Evolutionary conservation across 768 basidiomycete genomes (phyloP).

Genomic region (Polyporus arcularius): DNA sequence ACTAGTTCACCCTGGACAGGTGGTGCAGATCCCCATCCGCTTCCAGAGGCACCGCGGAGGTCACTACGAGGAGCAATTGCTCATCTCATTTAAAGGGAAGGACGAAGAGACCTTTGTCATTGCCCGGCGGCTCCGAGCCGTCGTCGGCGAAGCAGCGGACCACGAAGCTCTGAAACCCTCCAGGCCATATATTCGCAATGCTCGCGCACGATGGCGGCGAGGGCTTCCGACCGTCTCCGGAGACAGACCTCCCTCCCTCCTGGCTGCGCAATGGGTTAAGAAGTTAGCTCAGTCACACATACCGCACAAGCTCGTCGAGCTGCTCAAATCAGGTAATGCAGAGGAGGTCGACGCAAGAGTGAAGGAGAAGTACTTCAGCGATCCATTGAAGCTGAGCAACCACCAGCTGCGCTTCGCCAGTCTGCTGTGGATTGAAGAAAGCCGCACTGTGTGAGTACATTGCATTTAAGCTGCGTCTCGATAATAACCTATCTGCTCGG

Average conservation of each 20-base stretch:
- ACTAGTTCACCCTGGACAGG: background rate
- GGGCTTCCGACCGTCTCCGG: conserved; percentile 27
- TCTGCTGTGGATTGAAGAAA: background rate
- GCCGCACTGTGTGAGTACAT: background rate
- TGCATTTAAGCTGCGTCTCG: too few relatives aligned
- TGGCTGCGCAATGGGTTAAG: conserved; percentile 19
- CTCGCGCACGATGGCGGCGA: conserved; percentile 6
- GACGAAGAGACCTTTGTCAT: conserved; percentile 4
- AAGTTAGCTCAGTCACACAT: conserved; percentile 16
- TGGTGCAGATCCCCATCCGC: conserved; percentile 27
- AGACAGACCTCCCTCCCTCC: conserved; percentile 26
- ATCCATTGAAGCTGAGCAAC: background rate
- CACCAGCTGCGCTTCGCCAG: background rate
- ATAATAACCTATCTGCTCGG: too few relatives aligned
- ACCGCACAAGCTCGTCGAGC: background rate
- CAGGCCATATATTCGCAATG: conserved; percentile 42
- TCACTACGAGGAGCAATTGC: conserved; percentile 52
- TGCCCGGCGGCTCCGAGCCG: conserved; percentile 43
- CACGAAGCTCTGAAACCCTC: conserved; percentile 48
- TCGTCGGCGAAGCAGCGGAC: conserved; percentile 51
- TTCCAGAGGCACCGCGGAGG: conserved; percentile 39
- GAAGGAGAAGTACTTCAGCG: background rate
- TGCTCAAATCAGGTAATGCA: background rate
- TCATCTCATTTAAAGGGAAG: conserved; percentile 49
- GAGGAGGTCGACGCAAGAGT: background rate